Conservation (phyloP, 257 asterid genomes). For the Nicotiana otophora region DNA sequence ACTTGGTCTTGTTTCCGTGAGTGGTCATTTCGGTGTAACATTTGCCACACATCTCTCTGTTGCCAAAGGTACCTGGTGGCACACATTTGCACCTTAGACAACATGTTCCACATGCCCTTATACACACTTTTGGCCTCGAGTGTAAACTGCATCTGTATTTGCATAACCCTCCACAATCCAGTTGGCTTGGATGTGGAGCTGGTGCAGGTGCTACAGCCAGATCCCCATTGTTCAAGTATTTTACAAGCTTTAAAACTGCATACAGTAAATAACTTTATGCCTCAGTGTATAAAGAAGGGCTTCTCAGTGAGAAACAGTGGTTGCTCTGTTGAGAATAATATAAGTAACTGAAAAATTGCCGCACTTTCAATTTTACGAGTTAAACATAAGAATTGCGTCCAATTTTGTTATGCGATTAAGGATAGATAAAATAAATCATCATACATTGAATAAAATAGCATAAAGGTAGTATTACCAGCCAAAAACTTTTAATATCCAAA, state of each 20-base stretch:
- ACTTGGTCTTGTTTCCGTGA: conserved; percentile 48
- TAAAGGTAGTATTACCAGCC: too few relatives aligned
- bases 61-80: conserved; percentile 69
- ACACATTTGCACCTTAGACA: conserved; percentile 60
- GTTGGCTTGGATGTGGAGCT: not conserved
- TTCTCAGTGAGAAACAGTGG: too few relatives aligned
- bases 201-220: conserved; percentile 29
- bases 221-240: conserved; percentile 12
- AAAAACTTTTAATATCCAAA: too few relatives aligned
- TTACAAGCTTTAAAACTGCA: conserved; percentile 25
- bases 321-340: not conserved
- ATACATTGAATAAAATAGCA: too few relatives aligned
- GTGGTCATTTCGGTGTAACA: conserved; percentile 61
- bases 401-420: not conserved
- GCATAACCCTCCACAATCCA: conserved; percentile 47
- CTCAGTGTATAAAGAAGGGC: too few relatives aligned
- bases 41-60: conserved; percentile 51
- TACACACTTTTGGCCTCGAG: conserved; percentile 46
- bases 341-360: too few relatives aligned
- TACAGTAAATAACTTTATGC: not conserved
- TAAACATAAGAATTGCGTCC: not conserved
- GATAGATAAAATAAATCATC: too few relatives aligned
- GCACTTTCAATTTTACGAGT: not conserved
- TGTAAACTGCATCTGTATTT: conserved; percentile 48
- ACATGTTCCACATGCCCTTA: conserved; percentile 59